phyloP scores from a whole-genome alignment of 1,284 basidiomycete species.

The Trametes hirsuta region DNA sequence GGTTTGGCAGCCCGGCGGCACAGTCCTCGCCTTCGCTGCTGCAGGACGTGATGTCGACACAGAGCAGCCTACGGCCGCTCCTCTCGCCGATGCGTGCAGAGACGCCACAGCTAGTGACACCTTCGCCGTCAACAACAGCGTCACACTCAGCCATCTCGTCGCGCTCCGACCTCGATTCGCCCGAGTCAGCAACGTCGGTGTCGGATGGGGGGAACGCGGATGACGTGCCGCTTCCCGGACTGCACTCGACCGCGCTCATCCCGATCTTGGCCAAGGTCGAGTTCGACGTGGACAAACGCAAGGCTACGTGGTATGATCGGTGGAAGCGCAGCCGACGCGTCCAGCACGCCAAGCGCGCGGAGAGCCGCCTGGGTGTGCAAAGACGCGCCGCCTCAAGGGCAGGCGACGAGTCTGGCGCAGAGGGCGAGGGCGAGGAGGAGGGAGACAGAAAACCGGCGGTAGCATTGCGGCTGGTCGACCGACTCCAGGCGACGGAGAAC shows the following conservation, averaged over 20 bases:
- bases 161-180: constrained; percentile 55
- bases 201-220: constrained; percentile 42
- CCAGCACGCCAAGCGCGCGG: constrained; percentile 58
- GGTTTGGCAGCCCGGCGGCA: constrained; percentile 43
- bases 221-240: constrained; percentile 65
- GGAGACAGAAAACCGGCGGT: constrained; percentile 42
- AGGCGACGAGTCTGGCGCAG: constrained; percentile 20
- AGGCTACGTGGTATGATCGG: constrained; percentile 79
- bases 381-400: constrained; percentile 28
- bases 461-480: constrained; percentile 53
- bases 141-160: constrained; percentile 52
- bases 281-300: constrained; percentile 80
- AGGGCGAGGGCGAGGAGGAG: constrained; percentile 28
- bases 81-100: constrained; percentile 45
- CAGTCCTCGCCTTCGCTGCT: constrained; percentile 49
- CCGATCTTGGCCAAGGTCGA: constrained; percentile 87
- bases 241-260: constrained; percentile 63
- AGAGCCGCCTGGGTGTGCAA: constrained; percentile 42
- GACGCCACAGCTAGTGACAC: constrained; percentile 45
- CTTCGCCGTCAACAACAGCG: constrained; percentile 53
- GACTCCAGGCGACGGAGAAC: constrained; percentile 44
- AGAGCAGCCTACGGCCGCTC: constrained; percentile 47
- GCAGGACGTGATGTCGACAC: constrained; percentile 38
- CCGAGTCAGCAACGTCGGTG: constrained; percentile 56
- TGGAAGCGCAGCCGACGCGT: constrained; percentile 70